These are phyloP conservation scores for Edhazardia aedis DNA, from an alignment of 371 early-diverging fungal species.

Conservation along the genomic window DNA sequence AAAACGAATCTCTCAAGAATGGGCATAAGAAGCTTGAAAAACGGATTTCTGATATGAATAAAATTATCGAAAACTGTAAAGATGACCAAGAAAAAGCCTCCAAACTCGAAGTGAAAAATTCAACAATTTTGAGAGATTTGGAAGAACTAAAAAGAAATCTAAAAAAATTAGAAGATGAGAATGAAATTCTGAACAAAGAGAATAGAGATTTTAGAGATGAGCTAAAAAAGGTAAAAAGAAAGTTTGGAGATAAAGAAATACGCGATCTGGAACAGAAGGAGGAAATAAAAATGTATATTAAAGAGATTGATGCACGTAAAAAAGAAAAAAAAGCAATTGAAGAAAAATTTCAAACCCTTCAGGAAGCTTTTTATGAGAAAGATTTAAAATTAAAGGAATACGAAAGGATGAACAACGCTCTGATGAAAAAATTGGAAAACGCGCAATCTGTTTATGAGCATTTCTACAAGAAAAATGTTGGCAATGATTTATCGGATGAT, in stretches of 20 bases:
- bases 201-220: slow-evolving; percentile 13
- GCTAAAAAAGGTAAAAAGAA: slow-evolving; percentile 21
- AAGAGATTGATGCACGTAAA: slow-evolving; percentile 19
- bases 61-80: slow-evolving; percentile 19
- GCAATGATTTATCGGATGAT: slow-evolving; percentile 13
- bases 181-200: slow-evolving; percentile 1
- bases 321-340: slow-evolving; percentile 26
- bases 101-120: slow-evolving; percentile 18
- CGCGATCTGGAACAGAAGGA: slow-evolving; percentile 1
- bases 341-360: slow-evolving; percentile 20
- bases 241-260: slow-evolving; percentile 18
- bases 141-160: slow-evolving; percentile 16
- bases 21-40: slow-evolving; percentile 10
- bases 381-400: slow-evolving; percentile 16
- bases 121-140: background rate
- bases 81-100: slow-evolving; percentile 27
- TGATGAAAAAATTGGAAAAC: slow-evolving; percentile 42
- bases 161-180: slow-evolving; percentile 28
- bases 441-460: slow-evolving; percentile 45
- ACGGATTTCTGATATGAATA: slow-evolving; percentile 6
- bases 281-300: slow-evolving; percentile 8
- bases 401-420: slow-evolving; percentile 20
- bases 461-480: slow-evolving; percentile 35
- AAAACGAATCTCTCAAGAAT: slow-evolving; percentile 1
- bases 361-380: slow-evolving; percentile 23